These are phyloP conservation scores for Heritiera littoralis DNA, from an alignment of 345 rosid species.

Conservation along the genomic window DNA sequence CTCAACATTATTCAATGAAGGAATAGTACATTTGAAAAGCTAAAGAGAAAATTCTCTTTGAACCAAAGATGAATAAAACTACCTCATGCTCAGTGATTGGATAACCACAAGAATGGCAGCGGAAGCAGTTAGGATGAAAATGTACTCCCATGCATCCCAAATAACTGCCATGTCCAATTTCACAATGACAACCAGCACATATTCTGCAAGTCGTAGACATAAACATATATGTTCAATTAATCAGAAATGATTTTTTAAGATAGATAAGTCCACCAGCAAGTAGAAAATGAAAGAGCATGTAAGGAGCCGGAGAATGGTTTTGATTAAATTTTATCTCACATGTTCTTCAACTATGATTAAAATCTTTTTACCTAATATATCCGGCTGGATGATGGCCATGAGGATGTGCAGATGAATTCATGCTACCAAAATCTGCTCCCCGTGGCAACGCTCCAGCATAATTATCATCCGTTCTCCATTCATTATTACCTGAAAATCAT, in stretches of 20 bases:
- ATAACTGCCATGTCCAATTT: conserved; percentile 70
- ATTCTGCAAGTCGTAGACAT: conserved; percentile 43
- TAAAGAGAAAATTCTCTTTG: not conserved
- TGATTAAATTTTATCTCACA: not conserved
- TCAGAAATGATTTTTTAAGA: no score
- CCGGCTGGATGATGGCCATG: conserved; percentile 50
- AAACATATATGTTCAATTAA: not conserved
- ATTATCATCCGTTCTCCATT: conserved; percentile 41
- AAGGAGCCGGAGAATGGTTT: not conserved
- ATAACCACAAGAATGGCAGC: conserved; percentile 63
- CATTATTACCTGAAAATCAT: conserved; percentile 44
- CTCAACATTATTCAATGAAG: not conserved
- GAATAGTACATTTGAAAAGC: not conserved
- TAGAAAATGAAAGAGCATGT: not conserved
- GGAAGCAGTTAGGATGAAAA: conserved; percentile 90
- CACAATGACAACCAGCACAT: conserved; percentile 74
- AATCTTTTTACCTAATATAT: conserved; percentile 42
- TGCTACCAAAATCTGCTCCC: conserved; percentile 40
- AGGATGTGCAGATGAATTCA: conserved; percentile 51
- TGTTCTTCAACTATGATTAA: not conserved
- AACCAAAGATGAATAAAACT: conserved; percentile 15
- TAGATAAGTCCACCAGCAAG: not conserved
- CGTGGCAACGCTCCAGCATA: conserved; percentile 47
- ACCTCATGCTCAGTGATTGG: conserved; percentile 92
- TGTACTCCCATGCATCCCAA: conserved; percentile 79